Evolutionary conservation across 2,329 filamentous ascomycete species (phyloP).

Genomic region (Colletotrichum karsti): DNA sequence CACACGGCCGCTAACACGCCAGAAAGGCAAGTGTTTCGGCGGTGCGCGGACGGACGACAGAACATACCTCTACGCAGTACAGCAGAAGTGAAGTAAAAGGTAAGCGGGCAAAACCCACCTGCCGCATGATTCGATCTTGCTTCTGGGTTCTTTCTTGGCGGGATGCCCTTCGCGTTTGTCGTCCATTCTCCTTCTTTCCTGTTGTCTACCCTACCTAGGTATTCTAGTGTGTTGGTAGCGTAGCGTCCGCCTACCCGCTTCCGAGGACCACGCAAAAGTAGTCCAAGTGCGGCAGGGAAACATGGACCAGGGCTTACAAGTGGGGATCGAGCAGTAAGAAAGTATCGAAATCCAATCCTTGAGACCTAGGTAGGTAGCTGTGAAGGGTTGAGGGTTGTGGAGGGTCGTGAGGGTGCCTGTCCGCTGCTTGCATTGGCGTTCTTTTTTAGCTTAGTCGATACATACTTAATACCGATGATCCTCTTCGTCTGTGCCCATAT

Average conservation of each 20-base stretch:
- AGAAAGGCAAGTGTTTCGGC: slow-evolving; percentile 25
- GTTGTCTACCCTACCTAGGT: no score
- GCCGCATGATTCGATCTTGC: neutral
- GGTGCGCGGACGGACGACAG: neutral
- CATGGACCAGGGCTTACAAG: neutral
- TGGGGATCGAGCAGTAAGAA: neutral
- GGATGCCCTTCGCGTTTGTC: no score
- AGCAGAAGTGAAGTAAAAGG: no score
- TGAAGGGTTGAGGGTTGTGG: no score
- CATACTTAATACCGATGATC: slow-evolving; percentile 10
- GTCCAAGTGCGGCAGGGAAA: neutral
- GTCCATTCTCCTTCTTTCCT: no score
- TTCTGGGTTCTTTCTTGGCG: neutral
- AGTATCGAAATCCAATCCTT: slow-evolving; percentile 5
- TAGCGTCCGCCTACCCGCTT: neutral
- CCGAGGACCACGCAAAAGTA: neutral
- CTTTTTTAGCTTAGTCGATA: slow-evolving; percentile 7
- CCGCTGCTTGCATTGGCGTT: slow-evolving; percentile 9
- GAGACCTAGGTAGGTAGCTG: no score
- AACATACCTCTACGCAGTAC: no score
- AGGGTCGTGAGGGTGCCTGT: neutral
- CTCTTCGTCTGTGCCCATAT: neutral
- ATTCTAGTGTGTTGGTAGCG: no score
- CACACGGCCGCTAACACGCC: slow-evolving; percentile 17
- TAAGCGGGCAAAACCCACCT: neutral